Conservation (phyloP, 495 filamentous ascomycete genomes). For the Penicillium waksmanii region DNA sequence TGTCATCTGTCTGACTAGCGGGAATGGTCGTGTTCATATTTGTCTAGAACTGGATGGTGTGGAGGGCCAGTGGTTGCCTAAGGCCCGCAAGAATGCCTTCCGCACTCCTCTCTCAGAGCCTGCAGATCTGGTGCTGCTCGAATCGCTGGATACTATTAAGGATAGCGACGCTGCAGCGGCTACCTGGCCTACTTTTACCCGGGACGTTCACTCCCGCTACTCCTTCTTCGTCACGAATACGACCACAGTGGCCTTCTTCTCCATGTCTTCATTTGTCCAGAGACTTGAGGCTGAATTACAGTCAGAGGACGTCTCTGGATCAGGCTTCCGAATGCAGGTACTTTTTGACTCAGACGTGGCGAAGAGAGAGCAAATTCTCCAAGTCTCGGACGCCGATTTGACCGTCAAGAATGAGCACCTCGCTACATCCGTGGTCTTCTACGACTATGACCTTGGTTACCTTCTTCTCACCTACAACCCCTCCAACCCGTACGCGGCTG, state of each 20-base stretch:
- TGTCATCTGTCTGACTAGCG: conserved; percentile 75
- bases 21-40: conserved; percentile 71
- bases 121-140: conserved; percentile 50
- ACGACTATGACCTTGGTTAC: conserved; percentile 76
- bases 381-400: conserved; percentile 49
- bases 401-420: conserved; percentile 45
- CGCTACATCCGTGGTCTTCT: conserved; percentile 65
- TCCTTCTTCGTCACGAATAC: conserved; percentile 77
- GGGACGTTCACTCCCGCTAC: conserved; percentile 73
- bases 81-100: conserved; percentile 50
- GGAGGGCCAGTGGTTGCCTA: conserved; percentile 84
- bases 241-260: conserved; percentile 71
- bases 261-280: conserved; percentile 73
- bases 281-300: conserved; percentile 76
- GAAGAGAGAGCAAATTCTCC: conserved; percentile 60
- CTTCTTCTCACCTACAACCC: conserved; percentile 73
- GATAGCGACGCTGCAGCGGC: conserved; percentile 47
- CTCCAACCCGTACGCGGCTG: conserved; percentile 63
- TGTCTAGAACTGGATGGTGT: conserved; percentile 81
- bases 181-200: conserved; percentile 72
- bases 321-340: conserved; percentile 72
- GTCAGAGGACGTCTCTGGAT: conserved; percentile 63
- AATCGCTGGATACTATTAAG: conserved; percentile 66
- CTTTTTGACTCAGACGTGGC: conserved; percentile 66
- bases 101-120: conserved; percentile 43